phyloP scores from a whole-genome alignment of 495 filamentous ascomycete species.

The Aspergillus baeticus region DNA sequence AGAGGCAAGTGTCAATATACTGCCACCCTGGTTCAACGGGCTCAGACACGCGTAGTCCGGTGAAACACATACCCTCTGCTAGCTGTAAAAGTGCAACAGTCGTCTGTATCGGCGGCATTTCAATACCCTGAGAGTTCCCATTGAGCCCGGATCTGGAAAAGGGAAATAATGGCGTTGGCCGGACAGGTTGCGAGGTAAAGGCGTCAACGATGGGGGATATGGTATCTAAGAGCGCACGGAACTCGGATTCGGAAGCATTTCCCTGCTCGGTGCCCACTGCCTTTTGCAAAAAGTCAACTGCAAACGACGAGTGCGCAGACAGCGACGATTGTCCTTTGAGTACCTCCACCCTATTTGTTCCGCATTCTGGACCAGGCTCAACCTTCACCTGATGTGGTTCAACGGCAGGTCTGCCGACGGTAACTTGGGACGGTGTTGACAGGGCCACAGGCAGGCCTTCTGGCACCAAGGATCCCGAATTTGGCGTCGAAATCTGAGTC shows the following conservation, averaged over 20 bases:
- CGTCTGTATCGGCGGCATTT: conserved; percentile 8
- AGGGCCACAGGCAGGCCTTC: too few relatives aligned
- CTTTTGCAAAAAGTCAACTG: neutral
- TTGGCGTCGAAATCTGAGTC: neutral
- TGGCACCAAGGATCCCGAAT: neutral
- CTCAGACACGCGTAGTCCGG: too few relatives aligned
- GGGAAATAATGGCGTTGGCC: neutral
- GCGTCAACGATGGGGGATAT: neutral
- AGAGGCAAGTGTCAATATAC: too few relatives aligned
- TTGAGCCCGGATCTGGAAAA: neutral
- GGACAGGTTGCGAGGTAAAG: neutral
- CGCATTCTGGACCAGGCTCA: too few relatives aligned
- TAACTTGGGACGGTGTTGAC: too few relatives aligned
- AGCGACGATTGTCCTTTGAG: neutral
- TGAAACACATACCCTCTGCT: conserved; percentile 3
- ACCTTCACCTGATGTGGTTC: too few relatives aligned
- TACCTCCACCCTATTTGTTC: neutral
- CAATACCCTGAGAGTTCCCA: too few relatives aligned
- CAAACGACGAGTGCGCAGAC: conserved; percentile 2
- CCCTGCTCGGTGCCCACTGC: neutral
- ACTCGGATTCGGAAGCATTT: neutral
- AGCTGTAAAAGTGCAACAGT: conserved; percentile 1
- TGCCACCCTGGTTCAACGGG: too few relatives aligned
- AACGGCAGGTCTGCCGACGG: too few relatives aligned
- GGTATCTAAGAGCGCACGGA: neutral